Conservation (phyloP, 352 stramenopile species). For the Phytophthora vignae region DNA sequence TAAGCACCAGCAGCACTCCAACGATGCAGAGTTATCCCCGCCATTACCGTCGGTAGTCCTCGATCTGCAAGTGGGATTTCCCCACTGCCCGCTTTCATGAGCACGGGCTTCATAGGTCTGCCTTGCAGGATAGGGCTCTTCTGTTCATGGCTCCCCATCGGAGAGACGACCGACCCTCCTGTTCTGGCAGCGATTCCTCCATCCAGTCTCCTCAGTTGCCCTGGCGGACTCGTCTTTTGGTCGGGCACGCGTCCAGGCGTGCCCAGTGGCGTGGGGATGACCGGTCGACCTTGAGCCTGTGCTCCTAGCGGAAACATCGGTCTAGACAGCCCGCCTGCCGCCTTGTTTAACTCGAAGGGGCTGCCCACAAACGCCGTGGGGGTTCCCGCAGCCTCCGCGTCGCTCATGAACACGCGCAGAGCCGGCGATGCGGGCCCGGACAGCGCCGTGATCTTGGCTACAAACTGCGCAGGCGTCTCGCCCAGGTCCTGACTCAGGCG, state of each 20-base stretch:
- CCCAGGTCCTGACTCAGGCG: constrained; percentile 22
- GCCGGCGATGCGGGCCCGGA: constrained; percentile 12
- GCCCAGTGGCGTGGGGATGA: constrained; percentile 9
- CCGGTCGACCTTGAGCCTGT: constrained; percentile 16
- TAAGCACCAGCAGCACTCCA: too few species aligned
- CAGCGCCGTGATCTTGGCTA: constrained; percentile 14
- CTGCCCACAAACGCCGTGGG: constrained; percentile 21
- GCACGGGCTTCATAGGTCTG: constrained; percentile 33
- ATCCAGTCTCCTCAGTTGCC: constrained; percentile 23
- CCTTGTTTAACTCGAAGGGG: constrained; percentile 31
- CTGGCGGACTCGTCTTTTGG: constrained; percentile 29
- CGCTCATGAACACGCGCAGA: constrained; percentile 21
- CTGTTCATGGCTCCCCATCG: constrained; percentile 31
- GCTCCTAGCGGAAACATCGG: constrained; percentile 24
- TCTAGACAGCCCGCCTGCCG: neutral
- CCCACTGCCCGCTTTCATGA: constrained; percentile 17
- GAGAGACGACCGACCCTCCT: constrained; percentile 11
- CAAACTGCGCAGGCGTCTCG: constrained; percentile 23
- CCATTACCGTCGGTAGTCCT: constrained; percentile 42
- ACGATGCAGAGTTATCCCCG: neutral
- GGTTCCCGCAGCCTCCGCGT: constrained; percentile 15
- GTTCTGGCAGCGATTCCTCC: constrained; percentile 2
- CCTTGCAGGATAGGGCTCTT: constrained; percentile 40
- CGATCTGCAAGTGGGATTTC: constrained; percentile 11
- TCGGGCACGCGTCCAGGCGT: constrained; percentile 7